These are phyloP conservation scores for Entomortierella parvispora DNA, from an alignment of 192 early-diverging fungal species.

Conservation along the genomic window DNA sequence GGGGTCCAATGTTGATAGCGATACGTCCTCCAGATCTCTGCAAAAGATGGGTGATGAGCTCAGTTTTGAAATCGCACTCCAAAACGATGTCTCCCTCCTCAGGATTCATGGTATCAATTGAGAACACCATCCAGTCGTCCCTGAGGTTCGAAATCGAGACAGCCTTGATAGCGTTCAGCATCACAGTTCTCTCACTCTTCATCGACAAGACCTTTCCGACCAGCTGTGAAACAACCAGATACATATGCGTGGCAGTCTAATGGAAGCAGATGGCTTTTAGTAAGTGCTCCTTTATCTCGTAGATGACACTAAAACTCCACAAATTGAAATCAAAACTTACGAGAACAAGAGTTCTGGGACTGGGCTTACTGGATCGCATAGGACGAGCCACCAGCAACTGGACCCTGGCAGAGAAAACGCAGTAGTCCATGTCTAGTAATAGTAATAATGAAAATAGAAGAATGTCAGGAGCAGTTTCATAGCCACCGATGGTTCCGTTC, in stretches of 20 bases:
- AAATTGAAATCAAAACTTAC: slow-evolving; percentile 28
- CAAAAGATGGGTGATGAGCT: slow-evolving; percentile 71
- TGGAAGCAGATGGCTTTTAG: neutral
- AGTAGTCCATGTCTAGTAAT: slow-evolving; percentile 56
- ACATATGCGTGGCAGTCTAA: slow-evolving; percentile 67
- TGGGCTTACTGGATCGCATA: slow-evolving; percentile 78
- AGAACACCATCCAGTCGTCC: slow-evolving; percentile 74
- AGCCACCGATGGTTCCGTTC: no score
- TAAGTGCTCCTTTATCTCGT: neutral
- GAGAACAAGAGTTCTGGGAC: slow-evolving; percentile 77
- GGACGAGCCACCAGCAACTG: slow-evolving; percentile 73
- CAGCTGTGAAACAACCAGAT: slow-evolving; percentile 67
- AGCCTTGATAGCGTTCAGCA: slow-evolving; percentile 62
- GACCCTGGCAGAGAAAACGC: slow-evolving; percentile 70
- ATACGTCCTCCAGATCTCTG: slow-evolving; percentile 67
- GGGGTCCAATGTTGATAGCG: slow-evolving; percentile 63
- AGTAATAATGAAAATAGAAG: neutral
- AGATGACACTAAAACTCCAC: neutral
- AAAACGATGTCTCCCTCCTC: slow-evolving; percentile 71
- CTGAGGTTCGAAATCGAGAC: slow-evolving; percentile 74
- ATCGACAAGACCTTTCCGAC: slow-evolving; percentile 65
- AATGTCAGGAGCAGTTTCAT: no score
- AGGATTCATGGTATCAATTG: slow-evolving; percentile 45
- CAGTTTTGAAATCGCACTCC: slow-evolving; percentile 78
- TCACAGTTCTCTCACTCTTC: slow-evolving; percentile 62